Base-by-base conservation (phyloP, 352 stramenopile genomes). In the Globisporangium mamillatum region DNA sequence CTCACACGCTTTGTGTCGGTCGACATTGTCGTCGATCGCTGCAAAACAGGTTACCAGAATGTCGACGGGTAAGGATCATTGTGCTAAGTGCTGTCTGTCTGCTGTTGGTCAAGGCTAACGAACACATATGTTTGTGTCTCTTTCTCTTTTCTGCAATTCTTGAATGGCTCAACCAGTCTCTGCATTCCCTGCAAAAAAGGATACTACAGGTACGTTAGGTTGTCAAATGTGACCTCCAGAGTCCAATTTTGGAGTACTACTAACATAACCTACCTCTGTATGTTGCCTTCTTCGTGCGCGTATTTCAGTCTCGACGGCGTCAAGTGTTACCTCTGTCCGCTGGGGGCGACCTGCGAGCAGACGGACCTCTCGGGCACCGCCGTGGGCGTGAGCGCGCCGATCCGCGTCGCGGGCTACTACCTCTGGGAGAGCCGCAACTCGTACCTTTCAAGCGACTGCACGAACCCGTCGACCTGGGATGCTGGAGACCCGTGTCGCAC, bases 111-210 rank as follows among this genome's bases (percentile, higher is more conserved):
- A 10, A 8, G 18, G 4, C 58, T 72, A 20, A 59, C 41, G 4
- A 18, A 50, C 16, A 22, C 5, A 50, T 7, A 16, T 59, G 18
- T 52, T 12, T 20, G 27, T 60, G 32, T 71, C n/a, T 59, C 8
- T 69, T 0, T 24, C 32, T 36, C 2, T n/a, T 24, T 4, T 12
- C 6, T 54, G 52, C 29, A 32, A 4, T 24, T 34, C 32, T n/a
- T 50, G 46, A 14, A 14, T 55, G 62, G 16, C 12, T 6, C 7
- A 14, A 9, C 10, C 64, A 90, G 80, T 0, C 54, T 75, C 44
- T 93, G 85, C 24, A 55, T 88, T 2, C 68, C 73, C 12, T 93
- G 85, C 62, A 75, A 80, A 55, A 89, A 90, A 62, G 80, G 78
- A 34, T 86, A 57, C 22, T 93, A 91, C 66, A 92, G 83, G 83